Evolutionary conservation across 306 rosid species (phyloP).

Genomic region (Dalbergia oliveri): DNA sequence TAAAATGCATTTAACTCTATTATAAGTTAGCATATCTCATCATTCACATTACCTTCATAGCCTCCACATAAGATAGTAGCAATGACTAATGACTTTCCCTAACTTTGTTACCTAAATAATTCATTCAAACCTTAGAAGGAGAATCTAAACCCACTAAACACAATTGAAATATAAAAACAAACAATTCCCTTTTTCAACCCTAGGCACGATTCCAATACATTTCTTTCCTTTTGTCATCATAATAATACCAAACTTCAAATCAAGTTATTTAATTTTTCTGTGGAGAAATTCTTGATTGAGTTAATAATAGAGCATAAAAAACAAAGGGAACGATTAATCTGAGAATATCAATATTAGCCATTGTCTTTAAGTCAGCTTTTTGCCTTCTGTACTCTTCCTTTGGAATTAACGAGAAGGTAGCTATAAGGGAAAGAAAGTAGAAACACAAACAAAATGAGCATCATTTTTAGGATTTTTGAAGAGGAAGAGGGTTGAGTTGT

Average conservation of each 20-base stretch:
- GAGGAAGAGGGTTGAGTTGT: too few relatives aligned
- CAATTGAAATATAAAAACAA: conserved; percentile 83
- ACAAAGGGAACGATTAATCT: too few relatives aligned
- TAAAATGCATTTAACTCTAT: too few relatives aligned
- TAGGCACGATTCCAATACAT: conserved; percentile 75
- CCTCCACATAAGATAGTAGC: conserved; percentile 90
- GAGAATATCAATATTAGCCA: too few relatives aligned
- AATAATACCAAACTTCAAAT: conserved; percentile 73
- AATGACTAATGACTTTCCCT: conserved; percentile 85
- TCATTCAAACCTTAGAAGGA: conserved; percentile 92
- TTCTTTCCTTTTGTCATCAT: conserved; percentile 67
- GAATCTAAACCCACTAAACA: conserved; percentile 82
- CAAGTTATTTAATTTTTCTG: conserved; percentile 1
- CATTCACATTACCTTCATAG: conserved; percentile 75
- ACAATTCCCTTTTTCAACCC: conserved; percentile 86
- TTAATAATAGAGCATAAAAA: too few relatives aligned
- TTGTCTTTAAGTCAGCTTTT: too few relatives aligned
- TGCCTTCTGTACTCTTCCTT: too few relatives aligned
- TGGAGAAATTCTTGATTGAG: too few relatives aligned
- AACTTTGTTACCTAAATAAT: conserved; percentile 69
- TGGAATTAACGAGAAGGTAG: too few relatives aligned
- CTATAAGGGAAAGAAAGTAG: too few relatives aligned
- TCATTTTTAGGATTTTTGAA: too few relatives aligned
- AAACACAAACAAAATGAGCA: too few relatives aligned
- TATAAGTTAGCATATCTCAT: not conserved